Conservation (phyloP, 2,329 filamentous ascomycete genomes). For the Trichoderma polysporum region DNA sequence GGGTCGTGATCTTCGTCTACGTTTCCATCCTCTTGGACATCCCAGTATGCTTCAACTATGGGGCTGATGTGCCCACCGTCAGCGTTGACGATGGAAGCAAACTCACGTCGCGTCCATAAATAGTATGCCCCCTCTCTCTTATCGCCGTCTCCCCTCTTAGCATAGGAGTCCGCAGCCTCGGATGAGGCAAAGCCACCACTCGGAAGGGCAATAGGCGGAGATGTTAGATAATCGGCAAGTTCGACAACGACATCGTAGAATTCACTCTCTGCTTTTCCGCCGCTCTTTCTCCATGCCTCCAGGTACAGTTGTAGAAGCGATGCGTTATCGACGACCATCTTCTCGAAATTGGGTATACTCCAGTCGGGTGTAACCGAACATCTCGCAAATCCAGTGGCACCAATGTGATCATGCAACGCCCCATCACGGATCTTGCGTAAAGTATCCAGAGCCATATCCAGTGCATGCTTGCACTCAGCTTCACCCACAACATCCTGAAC, state of each 20-base stretch:
- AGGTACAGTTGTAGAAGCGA: conserved; percentile 81
- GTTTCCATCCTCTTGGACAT: conserved; percentile 81
- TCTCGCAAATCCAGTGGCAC: conserved; percentile 57
- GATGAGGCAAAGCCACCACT: conserved; percentile 81
- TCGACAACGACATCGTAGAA: conserved; percentile 78
- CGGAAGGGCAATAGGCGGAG: conserved; percentile 62
- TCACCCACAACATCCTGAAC: conserved; percentile 87
- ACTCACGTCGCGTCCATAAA: conserved; percentile 86
- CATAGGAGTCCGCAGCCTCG: conserved; percentile 85
- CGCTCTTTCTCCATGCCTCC: conserved; percentile 71
- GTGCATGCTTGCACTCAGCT: conserved; percentile 70
- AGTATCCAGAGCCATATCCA: conserved; percentile 77
- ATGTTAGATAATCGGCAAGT: conserved; percentile 82
- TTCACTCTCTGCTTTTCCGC: conserved; percentile 59
- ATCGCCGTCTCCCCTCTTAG: conserved; percentile 70
- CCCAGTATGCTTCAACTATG: conserved; percentile 81
- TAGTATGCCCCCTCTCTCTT: conserved; percentile 93
- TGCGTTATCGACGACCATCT: conserved; percentile 91
- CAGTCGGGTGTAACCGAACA: conserved; percentile 92
- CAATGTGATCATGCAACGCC: conserved; percentile 56
- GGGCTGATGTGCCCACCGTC: conserved; percentile 59
- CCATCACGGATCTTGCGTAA: conserved; percentile 68
- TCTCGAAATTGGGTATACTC: conserved; percentile 95
- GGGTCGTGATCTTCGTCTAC: conserved; percentile 79
- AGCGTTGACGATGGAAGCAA: conserved; percentile 66